A percentile compares a stretch with the other conserved stretches of the same genome.
These are phyloP conservation scores for Daldinia concentrica DNA, from an alignment of 495 filamentous ascomycete genomes.

Conservation along the genomic window DNA sequence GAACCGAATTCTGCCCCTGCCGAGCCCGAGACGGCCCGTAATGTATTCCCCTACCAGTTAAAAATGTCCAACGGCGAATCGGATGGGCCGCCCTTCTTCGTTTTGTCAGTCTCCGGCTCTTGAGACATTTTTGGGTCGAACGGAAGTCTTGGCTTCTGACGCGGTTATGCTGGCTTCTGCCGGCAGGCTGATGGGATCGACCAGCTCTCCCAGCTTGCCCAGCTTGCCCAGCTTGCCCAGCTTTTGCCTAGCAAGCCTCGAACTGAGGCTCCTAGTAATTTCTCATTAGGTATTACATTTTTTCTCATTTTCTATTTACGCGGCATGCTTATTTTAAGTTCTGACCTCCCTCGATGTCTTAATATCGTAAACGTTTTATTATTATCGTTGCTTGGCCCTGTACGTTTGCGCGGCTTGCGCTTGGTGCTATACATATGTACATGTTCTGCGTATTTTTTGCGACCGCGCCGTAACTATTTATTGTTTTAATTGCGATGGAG, in stretches of 20 bases:
- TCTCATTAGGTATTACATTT: background rate
- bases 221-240: slow-evolving; percentile 11
- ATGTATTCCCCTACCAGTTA: slow-evolving; percentile 1
- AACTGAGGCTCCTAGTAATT: slow-evolving; percentile 29
- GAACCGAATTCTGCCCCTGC: slow-evolving; percentile 24
- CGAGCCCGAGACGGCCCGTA: slow-evolving; percentile 43
- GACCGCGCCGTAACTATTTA: background rate
- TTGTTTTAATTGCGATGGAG: slow-evolving; percentile 23
- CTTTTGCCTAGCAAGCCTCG: background rate
- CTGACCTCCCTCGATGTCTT: slow-evolving; percentile 37
- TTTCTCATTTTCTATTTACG: background rate
- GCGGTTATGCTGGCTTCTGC: slow-evolving; percentile 15
- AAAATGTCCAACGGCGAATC: slow-evolving; percentile 22
- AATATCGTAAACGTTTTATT: slow-evolving; percentile 14
- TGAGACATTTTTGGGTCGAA: slow-evolving; percentile 26
- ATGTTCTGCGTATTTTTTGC: background rate
- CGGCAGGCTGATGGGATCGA: slow-evolving; percentile 22
- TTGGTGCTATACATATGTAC: background rate
- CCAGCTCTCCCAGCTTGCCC: slow-evolving; percentile 6
- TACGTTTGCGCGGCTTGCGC: slow-evolving; percentile 1
- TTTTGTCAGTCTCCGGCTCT: slow-evolving; percentile 33
- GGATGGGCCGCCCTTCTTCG: slow-evolving; percentile 30
- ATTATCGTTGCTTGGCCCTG: slow-evolving; percentile 30
- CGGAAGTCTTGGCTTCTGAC: slow-evolving; percentile 20
- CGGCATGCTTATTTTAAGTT: slow-evolving; percentile 22